Percentiles rank a stretch among this genome's conserved stretches.
These are phyloP conservation scores for Salix dunnii DNA, from an alignment of 345 rosid species.

Conservation along the genomic window DNA sequence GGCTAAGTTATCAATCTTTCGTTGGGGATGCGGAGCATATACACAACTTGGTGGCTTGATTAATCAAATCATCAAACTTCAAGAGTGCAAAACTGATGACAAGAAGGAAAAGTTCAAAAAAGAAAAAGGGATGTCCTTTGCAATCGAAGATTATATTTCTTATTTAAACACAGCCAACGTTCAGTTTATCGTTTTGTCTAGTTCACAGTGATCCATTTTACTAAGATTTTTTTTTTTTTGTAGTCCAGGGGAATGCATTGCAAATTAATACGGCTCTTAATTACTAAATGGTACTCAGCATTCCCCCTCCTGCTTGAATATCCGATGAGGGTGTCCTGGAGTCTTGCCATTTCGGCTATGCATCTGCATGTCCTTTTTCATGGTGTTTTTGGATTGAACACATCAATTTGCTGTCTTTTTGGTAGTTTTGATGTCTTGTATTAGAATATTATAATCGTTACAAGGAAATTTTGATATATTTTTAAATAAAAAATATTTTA, in stretches of 20 bases:
- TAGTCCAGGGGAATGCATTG: background rate
- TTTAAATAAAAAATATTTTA: too few relatives aligned
- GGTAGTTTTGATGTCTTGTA: too few relatives aligned
- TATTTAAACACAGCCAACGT: background rate
- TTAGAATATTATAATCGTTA: too few relatives aligned
- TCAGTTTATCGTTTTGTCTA: background rate
- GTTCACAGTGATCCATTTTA: background rate
- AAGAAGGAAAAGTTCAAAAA: too few relatives aligned
- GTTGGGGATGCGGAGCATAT: background rate
- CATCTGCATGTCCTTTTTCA: background rate
- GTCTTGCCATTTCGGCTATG: too few relatives aligned
- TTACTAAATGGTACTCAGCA: too few relatives aligned
- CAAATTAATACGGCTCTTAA: too few relatives aligned
- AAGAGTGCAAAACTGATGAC: slow-evolving; percentile 8
- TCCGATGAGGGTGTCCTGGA: too few relatives aligned
- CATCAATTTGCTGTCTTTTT: background rate
- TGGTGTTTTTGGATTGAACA: background rate
- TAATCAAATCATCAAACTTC: slow-evolving; percentile 14
- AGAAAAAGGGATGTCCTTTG: background rate
- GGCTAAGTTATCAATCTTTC: slow-evolving; percentile 15
- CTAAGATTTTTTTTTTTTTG: background rate
- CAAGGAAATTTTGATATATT: too few relatives aligned
- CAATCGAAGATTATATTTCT: background rate
- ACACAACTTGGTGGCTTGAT: slow-evolving; percentile 8
- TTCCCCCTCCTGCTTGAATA: too few relatives aligned